These are phyloP conservation scores for Fusarium palustre DNA, from an alignment of 2,329 filamentous ascomycete species.

Conservation along the genomic window DNA sequence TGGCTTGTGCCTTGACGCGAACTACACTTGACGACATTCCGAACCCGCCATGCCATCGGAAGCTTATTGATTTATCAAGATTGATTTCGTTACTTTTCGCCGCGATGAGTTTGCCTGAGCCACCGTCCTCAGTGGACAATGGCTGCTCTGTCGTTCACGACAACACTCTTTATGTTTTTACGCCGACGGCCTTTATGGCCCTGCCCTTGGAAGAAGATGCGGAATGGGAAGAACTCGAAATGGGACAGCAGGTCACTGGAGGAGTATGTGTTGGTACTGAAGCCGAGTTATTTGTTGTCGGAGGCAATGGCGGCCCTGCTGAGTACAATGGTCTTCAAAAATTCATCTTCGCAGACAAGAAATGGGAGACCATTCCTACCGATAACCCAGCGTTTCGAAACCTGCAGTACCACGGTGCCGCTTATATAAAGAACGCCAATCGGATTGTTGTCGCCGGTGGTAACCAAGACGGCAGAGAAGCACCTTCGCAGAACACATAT, in stretches of 20 bases:
- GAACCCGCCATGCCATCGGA: constrained; percentile 46
- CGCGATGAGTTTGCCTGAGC: constrained; percentile 78
- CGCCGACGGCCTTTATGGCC: constrained; percentile 78
- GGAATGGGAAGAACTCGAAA: constrained; percentile 74
- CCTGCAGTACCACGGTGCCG: constrained; percentile 78
- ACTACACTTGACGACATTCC: constrained; percentile 17
- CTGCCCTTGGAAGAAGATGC: constrained; percentile 75
- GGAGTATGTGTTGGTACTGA: constrained; percentile 81
- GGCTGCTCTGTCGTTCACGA: constrained; percentile 86
- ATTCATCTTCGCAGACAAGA: constrained; percentile 65
- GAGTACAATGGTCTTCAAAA: constrained; percentile 81
- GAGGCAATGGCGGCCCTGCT: constrained; percentile 68
- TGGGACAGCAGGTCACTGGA: constrained; percentile 77
- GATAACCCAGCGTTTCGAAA: constrained; percentile 61
- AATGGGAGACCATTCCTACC: constrained; percentile 61
- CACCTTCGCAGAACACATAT: constrained; percentile 79
- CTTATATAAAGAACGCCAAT: constrained; percentile 77
- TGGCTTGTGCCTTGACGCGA: constrained; percentile 34
- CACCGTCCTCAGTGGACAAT: constrained; percentile 75
- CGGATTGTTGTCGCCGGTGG: constrained; percentile 86
- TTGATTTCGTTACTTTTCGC: constrained; percentile 22
- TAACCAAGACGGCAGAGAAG: constrained; percentile 67
- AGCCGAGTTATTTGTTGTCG: constrained; percentile 81
- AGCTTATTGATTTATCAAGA: constrained; percentile 28
- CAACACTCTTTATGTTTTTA: constrained; percentile 87